Conservation (phyloP, 225 moss, liverwort and hornwort species). For the Anthoceros angustus region DNA sequence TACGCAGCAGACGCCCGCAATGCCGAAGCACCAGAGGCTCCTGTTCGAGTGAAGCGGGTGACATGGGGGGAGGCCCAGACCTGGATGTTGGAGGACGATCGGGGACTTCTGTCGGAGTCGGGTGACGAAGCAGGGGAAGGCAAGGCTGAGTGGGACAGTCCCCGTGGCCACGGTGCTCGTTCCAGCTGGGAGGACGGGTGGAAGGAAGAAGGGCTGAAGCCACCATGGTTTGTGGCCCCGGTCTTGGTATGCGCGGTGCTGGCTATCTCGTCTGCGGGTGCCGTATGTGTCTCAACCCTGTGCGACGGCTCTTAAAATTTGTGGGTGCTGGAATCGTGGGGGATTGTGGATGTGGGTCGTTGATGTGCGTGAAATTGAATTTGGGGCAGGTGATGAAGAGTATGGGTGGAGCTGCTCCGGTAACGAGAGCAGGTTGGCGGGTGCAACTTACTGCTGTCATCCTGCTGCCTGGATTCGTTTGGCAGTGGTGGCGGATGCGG, state of each 20-base stretch:
- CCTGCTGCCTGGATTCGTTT: not conserved
- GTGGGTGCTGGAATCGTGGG: not conserved
- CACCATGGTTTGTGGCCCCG: slow-evolving; percentile 14
- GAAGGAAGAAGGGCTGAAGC: not conserved
- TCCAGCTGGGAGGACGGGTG: not conserved
- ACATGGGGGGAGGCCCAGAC: too few relatives aligned
- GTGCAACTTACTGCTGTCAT: not conserved
- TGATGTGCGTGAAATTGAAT: not conserved
- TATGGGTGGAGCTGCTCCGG: slow-evolving; percentile 9
- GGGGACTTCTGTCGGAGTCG: too few relatives aligned
- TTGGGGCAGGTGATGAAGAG: slow-evolving; percentile 12
- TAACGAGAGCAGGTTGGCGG: not conserved
- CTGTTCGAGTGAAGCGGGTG: too few relatives aligned
- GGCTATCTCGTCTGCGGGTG: slow-evolving; percentile 16
- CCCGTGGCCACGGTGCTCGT: too few relatives aligned
- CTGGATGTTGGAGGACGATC: too few relatives aligned
- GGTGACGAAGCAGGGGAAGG: too few relatives aligned
- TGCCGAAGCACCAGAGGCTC: too few relatives aligned
- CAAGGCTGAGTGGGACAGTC: too few relatives aligned
- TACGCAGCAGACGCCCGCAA: too few relatives aligned
- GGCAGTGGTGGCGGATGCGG: not conserved
- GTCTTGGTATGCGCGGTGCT: slow-evolving; percentile 9
- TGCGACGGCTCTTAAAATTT: not conserved
- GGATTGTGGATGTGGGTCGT: not conserved
- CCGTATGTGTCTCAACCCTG: slow-evolving; percentile 7